Conservation (phyloP, 257 asterid genomes). For the Solanum peruvianum region DNA sequence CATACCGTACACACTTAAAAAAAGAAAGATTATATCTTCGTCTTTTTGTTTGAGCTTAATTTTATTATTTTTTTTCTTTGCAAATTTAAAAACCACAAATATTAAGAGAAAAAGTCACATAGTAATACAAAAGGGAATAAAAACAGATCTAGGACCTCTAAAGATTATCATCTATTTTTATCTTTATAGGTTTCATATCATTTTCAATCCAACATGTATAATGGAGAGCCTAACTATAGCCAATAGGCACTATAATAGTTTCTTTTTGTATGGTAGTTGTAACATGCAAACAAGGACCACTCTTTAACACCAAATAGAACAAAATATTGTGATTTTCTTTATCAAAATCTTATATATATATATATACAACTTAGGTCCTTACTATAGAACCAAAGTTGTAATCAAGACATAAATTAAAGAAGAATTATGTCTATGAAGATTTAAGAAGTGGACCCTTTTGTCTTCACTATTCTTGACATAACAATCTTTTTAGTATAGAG, state of each 20-base stretch:
- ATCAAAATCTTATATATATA: no score
- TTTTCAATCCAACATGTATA: background rate
- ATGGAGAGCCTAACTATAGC: background rate
- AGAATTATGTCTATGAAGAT: background rate
- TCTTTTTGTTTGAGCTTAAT: no score
- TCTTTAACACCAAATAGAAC: background rate
- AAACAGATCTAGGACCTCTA: background rate
- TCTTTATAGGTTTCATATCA: background rate
- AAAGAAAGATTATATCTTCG: no score
- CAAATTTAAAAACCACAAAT: background rate
- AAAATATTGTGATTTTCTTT: background rate
- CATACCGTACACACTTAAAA: no score
- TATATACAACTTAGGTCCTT: background rate
- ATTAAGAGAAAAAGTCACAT: background rate
- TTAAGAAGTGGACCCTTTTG: background rate
- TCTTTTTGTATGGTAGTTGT: background rate
- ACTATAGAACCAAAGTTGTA: background rate
- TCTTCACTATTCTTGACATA: background rate
- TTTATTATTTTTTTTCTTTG: background rate
- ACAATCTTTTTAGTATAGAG: background rate
- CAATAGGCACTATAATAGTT: background rate
- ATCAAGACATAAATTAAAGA: background rate
- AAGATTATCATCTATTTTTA: background rate
- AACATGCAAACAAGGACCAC: background rate
- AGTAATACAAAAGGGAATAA: background rate